phyloP scores from a whole-genome alignment of 2,329 filamentous ascomycete species.

The Xylaria multiplex region DNA sequence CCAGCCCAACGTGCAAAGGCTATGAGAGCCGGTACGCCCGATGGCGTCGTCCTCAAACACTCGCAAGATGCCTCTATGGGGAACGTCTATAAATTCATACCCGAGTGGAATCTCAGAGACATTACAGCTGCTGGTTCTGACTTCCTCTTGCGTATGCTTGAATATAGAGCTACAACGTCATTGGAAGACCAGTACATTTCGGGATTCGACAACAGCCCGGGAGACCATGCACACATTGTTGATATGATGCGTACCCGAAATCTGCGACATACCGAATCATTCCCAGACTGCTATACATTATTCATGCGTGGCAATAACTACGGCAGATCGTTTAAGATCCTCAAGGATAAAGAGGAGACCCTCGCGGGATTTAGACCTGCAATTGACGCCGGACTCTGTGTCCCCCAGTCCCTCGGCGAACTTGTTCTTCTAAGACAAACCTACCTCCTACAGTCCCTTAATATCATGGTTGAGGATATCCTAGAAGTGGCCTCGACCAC shows the following conservation, averaged over 20 bases:
- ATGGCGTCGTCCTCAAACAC: constrained; percentile 51
- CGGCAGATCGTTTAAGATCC: constrained; percentile 50
- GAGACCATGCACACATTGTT: constrained; percentile 52
- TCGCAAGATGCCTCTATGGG: constrained; percentile 51
- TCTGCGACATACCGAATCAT: constrained; percentile 47
- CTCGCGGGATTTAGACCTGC: constrained; percentile 42
- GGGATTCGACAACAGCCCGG: constrained; percentile 47
- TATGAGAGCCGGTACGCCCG: constrained; percentile 49
- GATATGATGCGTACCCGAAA: constrained; percentile 49
- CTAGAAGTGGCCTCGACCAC: constrained; percentile 52
- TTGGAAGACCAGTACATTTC: constrained; percentile 50
- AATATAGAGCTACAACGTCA: constrained; percentile 51
- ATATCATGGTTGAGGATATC: constrained; percentile 56
- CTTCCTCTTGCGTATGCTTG: constrained; percentile 53
- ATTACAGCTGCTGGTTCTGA: constrained; percentile 51
- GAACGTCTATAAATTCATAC: constrained; percentile 52
- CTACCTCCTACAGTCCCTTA: constrained; percentile 52
- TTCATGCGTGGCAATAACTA: constrained; percentile 52
- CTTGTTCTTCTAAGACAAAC: constrained; percentile 55
- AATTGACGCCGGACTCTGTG: constrained; percentile 39
- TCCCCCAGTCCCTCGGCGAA: constrained; percentile 48
- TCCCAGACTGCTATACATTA: constrained; percentile 50
- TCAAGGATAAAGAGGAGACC: constrained; percentile 38
- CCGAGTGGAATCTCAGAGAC: constrained; percentile 58
- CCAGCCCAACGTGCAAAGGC: constrained; percentile 49